phyloP scores from a whole-genome alignment of 2,329 filamentous ascomycete species.

The Talaromyces amestolkiae region DNA sequence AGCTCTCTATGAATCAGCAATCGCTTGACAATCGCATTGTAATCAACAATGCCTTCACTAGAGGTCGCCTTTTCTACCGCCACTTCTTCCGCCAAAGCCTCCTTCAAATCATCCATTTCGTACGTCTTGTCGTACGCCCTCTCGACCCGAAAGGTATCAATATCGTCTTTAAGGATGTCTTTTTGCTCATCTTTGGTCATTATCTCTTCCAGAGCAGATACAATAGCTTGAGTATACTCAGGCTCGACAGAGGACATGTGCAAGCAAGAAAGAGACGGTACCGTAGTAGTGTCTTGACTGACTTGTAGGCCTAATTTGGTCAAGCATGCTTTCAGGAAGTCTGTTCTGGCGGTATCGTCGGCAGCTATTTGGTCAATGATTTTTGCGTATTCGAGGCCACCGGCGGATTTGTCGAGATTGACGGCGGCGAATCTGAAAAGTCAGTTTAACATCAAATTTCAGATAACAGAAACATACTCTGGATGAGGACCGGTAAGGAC shows the following conservation, averaged over 20 bases:
- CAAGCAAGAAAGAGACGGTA: constrained; percentile 76
- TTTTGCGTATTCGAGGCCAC: constrained; percentile 66
- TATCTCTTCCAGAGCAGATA: constrained; percentile 62
- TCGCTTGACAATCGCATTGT: constrained; percentile 68
- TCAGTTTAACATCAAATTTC: constrained; percentile 19
- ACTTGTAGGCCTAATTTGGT: constrained; percentile 78
- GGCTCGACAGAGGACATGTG: constrained; percentile 73
- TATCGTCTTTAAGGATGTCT: constrained; percentile 66
- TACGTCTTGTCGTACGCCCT: constrained; percentile 57
- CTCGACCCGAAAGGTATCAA: constrained; percentile 78
- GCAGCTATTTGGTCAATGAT: constrained; percentile 65
- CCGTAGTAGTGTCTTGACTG: constrained; percentile 63
- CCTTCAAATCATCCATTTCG: constrained; percentile 56
- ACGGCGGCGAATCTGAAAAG: constrained; percentile 69
- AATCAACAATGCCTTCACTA: constrained; percentile 66
- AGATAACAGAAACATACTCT: constrained; percentile 60
- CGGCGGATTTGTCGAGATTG: constrained; percentile 69
- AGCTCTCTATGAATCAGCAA: constrained; percentile 66
- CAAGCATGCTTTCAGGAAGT: constrained; percentile 77
- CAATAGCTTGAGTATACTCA: constrained; percentile 65
- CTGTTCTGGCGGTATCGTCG: constrained; percentile 67
- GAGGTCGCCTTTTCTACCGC: constrained; percentile 20
- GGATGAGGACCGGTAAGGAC: constrained; percentile 87
- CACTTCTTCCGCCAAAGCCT: constrained; percentile 50
- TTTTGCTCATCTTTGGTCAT: constrained; percentile 63